phyloP scores from a whole-genome alignment of 179 eudicot species.

The Nepenthes alata region DNA sequence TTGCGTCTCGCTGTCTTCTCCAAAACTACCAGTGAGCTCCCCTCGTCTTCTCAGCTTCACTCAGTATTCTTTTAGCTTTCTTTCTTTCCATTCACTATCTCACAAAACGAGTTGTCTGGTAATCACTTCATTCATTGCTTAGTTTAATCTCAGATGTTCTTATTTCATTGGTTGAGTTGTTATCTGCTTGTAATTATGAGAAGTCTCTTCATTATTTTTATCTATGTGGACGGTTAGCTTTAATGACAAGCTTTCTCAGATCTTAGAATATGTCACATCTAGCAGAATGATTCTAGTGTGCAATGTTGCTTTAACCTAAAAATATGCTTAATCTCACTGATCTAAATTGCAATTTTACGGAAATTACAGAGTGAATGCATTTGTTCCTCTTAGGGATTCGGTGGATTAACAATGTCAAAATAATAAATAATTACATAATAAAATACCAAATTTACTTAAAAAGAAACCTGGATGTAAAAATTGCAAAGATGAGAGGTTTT shows the following conservation, averaged over 20 bases:
- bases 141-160: slow-evolving; percentile 7
- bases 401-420: no score
- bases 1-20: slow-evolving; percentile 91
- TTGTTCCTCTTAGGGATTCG: background rate
- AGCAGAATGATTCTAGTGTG: no score
- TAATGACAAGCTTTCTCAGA: no score
- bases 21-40: slow-evolving; percentile 41
- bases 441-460: no score
- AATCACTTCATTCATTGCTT: background rate
- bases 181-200: background rate
- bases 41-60: background rate
- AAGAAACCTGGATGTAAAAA: no score
- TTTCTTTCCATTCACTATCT: background rate
- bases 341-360: slow-evolving; percentile 12
- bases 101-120: background rate
- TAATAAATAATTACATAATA: no score
- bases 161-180: slow-evolving; percentile 5
- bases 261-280: no score
- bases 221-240: background rate
- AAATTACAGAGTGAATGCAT: slow-evolving; percentile 14
- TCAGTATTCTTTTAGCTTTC: no score
- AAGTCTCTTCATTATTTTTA: no score
- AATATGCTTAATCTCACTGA: slow-evolving; percentile 5
- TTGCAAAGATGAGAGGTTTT: no score
- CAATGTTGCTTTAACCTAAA: slow-evolving; percentile 13